A percentile compares a stretch with the other conserved stretches of the same genome.
These are phyloP conservation scores for Leptographium procerum DNA, from an alignment of 2,329 filamentous ascomycete genomes.

Conservation along the genomic window DNA sequence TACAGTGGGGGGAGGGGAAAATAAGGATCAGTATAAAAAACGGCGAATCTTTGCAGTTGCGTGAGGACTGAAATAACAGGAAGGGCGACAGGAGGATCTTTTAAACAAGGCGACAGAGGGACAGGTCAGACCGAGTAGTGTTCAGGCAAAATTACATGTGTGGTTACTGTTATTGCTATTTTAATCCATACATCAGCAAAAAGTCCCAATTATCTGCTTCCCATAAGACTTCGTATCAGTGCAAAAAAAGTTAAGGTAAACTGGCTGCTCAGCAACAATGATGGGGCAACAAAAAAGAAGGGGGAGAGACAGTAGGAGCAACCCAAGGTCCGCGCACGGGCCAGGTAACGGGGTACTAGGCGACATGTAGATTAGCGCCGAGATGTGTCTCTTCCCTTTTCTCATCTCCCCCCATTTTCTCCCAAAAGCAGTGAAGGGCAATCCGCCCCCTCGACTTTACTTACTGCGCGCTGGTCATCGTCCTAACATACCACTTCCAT, in stretches of 20 bases:
- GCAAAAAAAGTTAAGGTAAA: background rate
- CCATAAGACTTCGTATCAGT: background rate
- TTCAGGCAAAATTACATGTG: background rate
- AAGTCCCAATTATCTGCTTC: background rate
- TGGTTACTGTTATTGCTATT: background rate
- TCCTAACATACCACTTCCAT: background rate
- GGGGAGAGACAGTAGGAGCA: conserved; percentile 6
- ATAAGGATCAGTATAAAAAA: background rate
- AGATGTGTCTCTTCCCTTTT: conserved; percentile 8
- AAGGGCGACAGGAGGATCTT: background rate
- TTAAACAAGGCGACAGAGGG: background rate
- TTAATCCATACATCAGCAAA: background rate
- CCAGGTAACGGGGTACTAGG: conserved; percentile 11
- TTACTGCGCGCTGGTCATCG: background rate
- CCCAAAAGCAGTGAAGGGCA: conserved; percentile 3
- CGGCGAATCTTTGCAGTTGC: background rate
- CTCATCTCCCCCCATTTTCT: conserved; percentile 10
- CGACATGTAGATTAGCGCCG: conserved; percentile 7
- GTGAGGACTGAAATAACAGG: background rate
- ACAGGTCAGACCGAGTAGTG: background rate
- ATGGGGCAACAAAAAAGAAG: background rate
- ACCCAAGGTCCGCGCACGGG: conserved; percentile 9
- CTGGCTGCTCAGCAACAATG: background rate
- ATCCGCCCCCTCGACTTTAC: conserved; percentile 4
- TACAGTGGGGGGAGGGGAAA: background rate